Conservation (phyloP, 2,329 filamentous ascomycete genomes). For the Scleromitrula shiraiana region DNA sequence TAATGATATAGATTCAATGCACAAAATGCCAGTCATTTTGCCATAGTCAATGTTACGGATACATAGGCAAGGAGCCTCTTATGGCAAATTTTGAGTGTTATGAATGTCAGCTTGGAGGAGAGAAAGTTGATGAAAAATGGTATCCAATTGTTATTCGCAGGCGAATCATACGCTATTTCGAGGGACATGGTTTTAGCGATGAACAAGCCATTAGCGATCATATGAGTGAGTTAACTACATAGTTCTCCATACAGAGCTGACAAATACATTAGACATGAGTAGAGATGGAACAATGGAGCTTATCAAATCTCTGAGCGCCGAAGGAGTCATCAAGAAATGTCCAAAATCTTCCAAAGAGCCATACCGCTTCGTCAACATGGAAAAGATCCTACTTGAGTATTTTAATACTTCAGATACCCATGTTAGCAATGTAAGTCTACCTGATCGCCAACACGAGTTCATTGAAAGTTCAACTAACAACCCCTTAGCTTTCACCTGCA, state of each 20-base stretch:
- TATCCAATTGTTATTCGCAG: conserved; percentile 10
- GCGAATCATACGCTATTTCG: conserved; percentile 15
- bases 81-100: conserved; percentile 14
- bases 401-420: conserved; percentile 2
- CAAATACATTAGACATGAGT: background rate
- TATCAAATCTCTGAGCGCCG: conserved; percentile 1
- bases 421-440: background rate
- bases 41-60: conserved; percentile 23
- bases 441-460: too few species aligned
- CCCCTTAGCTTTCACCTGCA: background rate
- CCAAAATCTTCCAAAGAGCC: background rate
- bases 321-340: conserved; percentile 10
- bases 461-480: too few species aligned
- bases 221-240: background rate
- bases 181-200: conserved; percentile 3
- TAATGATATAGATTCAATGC: conserved; percentile 17
- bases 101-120: conserved; percentile 12
- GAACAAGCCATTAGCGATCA: conserved; percentile 10
- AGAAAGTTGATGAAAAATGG: conserved; percentile 4
- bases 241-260: background rate
- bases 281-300: conserved; percentile 5
- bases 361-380: background rate
- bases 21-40: conserved; percentile 12
- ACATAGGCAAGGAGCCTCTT: conserved; percentile 5
- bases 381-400: background rate